Conservation (phyloP, 116 monocot genomes). For the Zostera marina region DNA sequence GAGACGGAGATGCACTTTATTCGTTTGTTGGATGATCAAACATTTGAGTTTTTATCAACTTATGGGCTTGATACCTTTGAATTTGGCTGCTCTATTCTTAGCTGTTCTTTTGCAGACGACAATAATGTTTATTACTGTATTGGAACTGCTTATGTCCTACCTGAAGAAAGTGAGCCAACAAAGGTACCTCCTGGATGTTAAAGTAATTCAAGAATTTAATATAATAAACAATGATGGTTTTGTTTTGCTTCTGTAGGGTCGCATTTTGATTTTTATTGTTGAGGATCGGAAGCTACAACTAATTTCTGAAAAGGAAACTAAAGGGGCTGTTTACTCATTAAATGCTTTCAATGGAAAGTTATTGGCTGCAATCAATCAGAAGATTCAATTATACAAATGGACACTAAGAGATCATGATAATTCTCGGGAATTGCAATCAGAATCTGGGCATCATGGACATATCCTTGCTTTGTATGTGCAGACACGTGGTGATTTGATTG, state of each 20-base stretch:
- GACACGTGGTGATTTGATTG: slow-evolving; percentile 96
- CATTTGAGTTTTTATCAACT: slow-evolving; percentile 77
- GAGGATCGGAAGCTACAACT: slow-evolving; percentile 92
- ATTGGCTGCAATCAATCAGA: slow-evolving; percentile 93
- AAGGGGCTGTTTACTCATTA: slow-evolving; percentile 87
- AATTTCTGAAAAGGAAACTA: slow-evolving; percentile 94
- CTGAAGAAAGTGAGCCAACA: slow-evolving; percentile 87
- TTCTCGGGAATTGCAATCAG: slow-evolving; percentile 80
- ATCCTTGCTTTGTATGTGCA: slow-evolving; percentile 88
- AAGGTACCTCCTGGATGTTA: slow-evolving; percentile 31
- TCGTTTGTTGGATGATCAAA: slow-evolving; percentile 84
- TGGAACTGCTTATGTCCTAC: slow-evolving; percentile 94
- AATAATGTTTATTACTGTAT: slow-evolving; percentile 84
- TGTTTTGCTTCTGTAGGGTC: slow-evolving; percentile 35
- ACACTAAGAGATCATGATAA: slow-evolving; percentile 68
- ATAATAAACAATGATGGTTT: background rate
- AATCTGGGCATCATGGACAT: slow-evolving; percentile 94
- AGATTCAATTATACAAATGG: slow-evolving; percentile 92
- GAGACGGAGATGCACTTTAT: slow-evolving; percentile 88
- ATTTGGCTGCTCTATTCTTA: slow-evolving; percentile 83
- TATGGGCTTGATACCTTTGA: slow-evolving; percentile 82
- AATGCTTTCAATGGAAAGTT: slow-evolving; percentile 95
- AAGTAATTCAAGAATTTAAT: background rate
- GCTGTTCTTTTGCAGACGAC: slow-evolving; percentile 92
- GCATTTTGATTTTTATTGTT: slow-evolving; percentile 81